Base-by-base conservation (phyloP, 129 eudicot genomes). In the Sambucus nigra region DNA sequence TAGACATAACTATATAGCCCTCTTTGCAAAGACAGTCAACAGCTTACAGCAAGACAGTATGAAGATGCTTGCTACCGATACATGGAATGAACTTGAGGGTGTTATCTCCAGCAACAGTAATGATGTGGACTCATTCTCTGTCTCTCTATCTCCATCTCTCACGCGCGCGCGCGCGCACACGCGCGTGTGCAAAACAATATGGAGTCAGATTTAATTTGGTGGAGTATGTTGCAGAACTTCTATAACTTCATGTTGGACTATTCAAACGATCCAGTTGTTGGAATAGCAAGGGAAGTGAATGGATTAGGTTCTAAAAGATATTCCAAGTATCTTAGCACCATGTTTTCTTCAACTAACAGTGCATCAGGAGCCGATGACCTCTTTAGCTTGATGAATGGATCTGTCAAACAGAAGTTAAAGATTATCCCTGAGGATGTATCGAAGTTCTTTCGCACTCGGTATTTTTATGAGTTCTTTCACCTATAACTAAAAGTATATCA, bases 161-260 rank as follows among this genome's bases (percentile, higher is more conserved):
- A n/a, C n/a, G n/a, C n/a, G n/a, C n/a, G n/a, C n/a, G n/a, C n/a
- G n/a, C n/a, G n/a, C n/a, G n/a, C n/a, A n/a, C n/a, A n/a, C n/a
- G n/a, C 2, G 5, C 11, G 16, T 44, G 1, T 27, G 32, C 12
- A 21, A 20, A 44, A 59, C n/a, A 12, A 19, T 38, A 29, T 18
- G 9, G 22, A 18, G 26, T 41, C 27, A 14, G 31, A 52, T 73
- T 48, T 49, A 22, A 11, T 38, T 19, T 19, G 18, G 27, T n/a
- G n/a, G n/a, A n/a, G n/a, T n/a, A n/a, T n/a, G n/a, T 56, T 48
- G 57, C 60, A 79, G 86, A 81, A 79, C 58, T 74, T 74, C 53
- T 79, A 79, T 65, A 79, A 79, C 76, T 74, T 79, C 61, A 3
- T 79, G 71, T 26, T 41, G 47, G 86, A 79, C 60, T 4, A 49